A percentile compares a stretch with the other conserved stretches of the same genome.
Evolutionary conservation across 352 stramenopile genomes (phyloP).

Genomic region (Globisporangium emineosum): DNA sequence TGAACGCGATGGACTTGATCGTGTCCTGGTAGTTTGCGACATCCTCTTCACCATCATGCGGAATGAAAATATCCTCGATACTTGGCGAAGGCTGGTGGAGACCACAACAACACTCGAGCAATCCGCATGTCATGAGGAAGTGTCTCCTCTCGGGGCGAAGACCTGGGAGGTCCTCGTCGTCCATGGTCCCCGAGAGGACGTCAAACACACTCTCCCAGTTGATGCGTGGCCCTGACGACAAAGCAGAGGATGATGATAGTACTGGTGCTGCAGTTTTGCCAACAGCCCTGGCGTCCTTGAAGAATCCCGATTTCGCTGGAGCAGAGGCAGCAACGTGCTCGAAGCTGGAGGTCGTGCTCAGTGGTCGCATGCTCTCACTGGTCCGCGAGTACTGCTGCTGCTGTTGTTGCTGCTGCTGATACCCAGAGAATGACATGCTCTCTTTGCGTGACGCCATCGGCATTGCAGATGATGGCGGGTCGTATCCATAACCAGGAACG

Average conservation of each 20-base stretch:
- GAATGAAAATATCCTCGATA: neutral
- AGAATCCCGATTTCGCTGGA: neutral
- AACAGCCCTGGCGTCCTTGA: neutral
- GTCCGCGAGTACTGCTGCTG: neutral
- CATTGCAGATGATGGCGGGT: slow-evolving; percentile 1
- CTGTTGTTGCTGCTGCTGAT: slow-evolving; percentile 4
- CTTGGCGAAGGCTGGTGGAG: neutral
- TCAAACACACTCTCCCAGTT: slow-evolving; percentile 17
- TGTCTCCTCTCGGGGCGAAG: neutral
- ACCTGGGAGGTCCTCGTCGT: neutral
- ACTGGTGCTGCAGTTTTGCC: neutral
- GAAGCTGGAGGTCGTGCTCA: neutral
- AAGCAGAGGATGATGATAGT: neutral
- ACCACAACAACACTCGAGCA: slow-evolving; percentile 7
- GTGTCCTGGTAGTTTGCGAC: neutral
- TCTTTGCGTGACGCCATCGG: slow-evolving; percentile 1
- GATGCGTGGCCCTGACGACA: neutral
- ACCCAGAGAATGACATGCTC: neutral
- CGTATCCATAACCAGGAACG: slow-evolving; percentile 13
- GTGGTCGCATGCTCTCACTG: neutral
- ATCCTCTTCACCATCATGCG: neutral
- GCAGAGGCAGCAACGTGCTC: neutral
- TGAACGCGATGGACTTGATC: neutral
- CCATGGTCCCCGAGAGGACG: slow-evolving; percentile 6
- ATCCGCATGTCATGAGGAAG: slow-evolving; percentile 12